Conservation (phyloP, 352 stramenopile genomes). For the Globisporangium carolinianum region DNA sequence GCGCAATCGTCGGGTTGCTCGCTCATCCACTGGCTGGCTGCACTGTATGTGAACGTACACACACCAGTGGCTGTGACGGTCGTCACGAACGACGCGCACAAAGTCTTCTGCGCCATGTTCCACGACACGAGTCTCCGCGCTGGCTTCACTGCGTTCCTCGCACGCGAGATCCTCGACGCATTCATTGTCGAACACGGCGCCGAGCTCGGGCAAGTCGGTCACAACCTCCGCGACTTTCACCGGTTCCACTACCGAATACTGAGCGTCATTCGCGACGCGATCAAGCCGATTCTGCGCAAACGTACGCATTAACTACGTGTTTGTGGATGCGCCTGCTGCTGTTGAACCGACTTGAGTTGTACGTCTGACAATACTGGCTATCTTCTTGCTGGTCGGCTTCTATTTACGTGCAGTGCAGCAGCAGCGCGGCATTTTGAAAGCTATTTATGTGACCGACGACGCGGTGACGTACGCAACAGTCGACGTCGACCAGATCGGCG, state of each 20-base stretch:
- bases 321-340: conserved; percentile 1
- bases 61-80: conserved; percentile 80
- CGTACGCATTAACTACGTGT: conserved; percentile 24
- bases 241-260: conserved; percentile 85
- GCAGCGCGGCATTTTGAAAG: conserved; percentile 83
- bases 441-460: conserved; percentile 85
- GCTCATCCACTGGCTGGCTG: background rate
- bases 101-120: conserved; percentile 91
- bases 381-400: too few species aligned
- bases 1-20: background rate
- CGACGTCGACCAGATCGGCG: conserved; percentile 87
- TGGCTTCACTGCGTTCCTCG: conserved; percentile 82
- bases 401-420: conserved; percentile 55
- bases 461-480: conserved; percentile 73
- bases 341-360: background rate
- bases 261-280: conserved; percentile 73
- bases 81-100: conserved; percentile 81
- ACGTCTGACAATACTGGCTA: too few species aligned
- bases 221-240: conserved; percentile 90
- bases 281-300: conserved; percentile 81
- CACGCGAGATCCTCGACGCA: conserved; percentile 77
- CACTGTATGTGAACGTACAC: background rate
- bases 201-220: conserved; percentile 72
- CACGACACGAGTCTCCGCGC: conserved; percentile 77
- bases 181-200: conserved; percentile 78